Percentiles rank a stretch among this genome's conserved stretches.
These are phyloP conservation scores for Hericium alpestre DNA, from an alignment of 768 basidiomycete species.

Conservation along the genomic window DNA sequence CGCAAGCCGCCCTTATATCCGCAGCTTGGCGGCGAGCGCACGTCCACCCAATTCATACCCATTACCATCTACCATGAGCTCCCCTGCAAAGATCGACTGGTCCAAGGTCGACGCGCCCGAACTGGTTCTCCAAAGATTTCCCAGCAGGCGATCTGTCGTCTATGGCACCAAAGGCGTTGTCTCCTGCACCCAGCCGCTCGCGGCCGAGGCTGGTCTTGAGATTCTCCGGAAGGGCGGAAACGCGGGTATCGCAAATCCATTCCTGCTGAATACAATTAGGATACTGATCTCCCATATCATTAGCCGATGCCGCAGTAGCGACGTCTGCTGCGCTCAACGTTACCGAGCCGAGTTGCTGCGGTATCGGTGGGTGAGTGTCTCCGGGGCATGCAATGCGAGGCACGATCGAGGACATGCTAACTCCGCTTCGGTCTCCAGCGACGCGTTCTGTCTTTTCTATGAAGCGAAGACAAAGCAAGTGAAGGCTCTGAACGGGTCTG, in stretches of 20 bases:
- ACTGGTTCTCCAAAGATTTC: conserved; percentile 55
- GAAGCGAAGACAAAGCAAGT: conserved; percentile 74
- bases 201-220: conserved; percentile 84
- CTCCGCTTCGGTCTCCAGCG: conserved; percentile 30
- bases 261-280: not conserved
- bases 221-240: conserved; percentile 91
- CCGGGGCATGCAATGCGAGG: not conserved
- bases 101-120: conserved; percentile 58
- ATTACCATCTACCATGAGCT: not conserved
- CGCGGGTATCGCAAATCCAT: conserved; percentile 49
- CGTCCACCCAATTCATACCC: too few relatives aligned
- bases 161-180: conserved; percentile 57
- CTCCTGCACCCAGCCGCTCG: conserved; percentile 83
- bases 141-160: conserved; percentile 75
- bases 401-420: too few relatives aligned
- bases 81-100: conserved; percentile 37
- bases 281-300: not conserved
- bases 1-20: not conserved
- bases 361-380: conserved; percentile 72
- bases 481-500: conserved; percentile 88
- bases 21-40: too few relatives aligned
- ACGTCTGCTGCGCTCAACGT: conserved; percentile 88
- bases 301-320: conserved; percentile 92
- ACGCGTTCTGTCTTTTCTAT: conserved; percentile 90
- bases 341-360: conserved; percentile 79